phyloP scores from a whole-genome alignment of 129 eudicot genomes.

The Chrysanthemum seticuspe region DNA sequence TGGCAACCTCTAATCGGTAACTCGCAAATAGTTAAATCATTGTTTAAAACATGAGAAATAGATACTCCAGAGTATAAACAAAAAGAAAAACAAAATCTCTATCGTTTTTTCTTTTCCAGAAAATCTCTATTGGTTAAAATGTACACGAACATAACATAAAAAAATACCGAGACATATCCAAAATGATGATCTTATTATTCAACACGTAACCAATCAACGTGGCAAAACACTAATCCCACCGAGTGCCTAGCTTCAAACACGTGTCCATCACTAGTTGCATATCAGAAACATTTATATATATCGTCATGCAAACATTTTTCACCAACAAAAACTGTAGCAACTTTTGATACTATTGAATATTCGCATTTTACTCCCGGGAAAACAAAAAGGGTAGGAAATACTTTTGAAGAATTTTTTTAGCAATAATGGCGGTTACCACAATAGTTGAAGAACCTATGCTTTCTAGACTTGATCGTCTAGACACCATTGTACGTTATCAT shows the following conservation, averaged over 20 bases:
- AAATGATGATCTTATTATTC: slow-evolving; percentile 15
- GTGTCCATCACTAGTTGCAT: slow-evolving; percentile 23
- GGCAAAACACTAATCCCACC: slow-evolving; percentile 12
- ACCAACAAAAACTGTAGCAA: neutral
- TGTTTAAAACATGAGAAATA: no score
- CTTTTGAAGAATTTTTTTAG: neutral
- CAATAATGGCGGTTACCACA: slow-evolving; percentile 23
- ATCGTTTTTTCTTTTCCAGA: no score
- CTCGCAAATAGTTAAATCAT: no score
- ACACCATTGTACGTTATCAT: slow-evolving; percentile 47
- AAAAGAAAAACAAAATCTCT: no score
- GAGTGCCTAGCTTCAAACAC: slow-evolving; percentile 22
- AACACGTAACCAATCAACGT: slow-evolving; percentile 39
- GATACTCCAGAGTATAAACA: no score
- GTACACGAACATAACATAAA: no score
- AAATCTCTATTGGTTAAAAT: no score
- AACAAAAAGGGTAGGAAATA: neutral
- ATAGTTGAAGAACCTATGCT: slow-evolving; percentile 63
- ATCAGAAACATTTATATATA: slow-evolving; percentile 17
- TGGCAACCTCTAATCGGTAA: no score
- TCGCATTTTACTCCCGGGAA: slow-evolving; percentile 23
- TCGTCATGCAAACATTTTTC: slow-evolving; percentile 8
- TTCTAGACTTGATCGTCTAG: slow-evolving; percentile 69
- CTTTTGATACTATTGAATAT: neutral
- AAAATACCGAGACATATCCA: no score